Base-by-base conservation (phyloP, 2,329 filamentous ascomycete genomes). In the Pseudogymnoascus sp. region DNA sequence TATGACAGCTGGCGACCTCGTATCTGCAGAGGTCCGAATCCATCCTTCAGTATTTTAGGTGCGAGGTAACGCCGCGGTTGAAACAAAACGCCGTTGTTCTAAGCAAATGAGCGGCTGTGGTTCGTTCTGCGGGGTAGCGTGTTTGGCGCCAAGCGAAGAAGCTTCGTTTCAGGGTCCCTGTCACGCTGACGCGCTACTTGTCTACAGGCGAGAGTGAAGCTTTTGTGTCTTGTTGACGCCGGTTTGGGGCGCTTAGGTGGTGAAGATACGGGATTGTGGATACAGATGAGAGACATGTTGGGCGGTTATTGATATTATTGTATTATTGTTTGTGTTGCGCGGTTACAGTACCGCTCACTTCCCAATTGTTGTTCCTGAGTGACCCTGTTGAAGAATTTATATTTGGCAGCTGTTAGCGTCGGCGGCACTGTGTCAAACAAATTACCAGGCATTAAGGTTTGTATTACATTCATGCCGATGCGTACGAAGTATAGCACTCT, bases 361-460 rank as follows among this genome's bases (percentile, higher is more conserved):
- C 8, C 49, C 49, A 35, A 35, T 55, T 55, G 49, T 55, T 33
- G 28, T 55, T 33, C 11, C 28, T 55, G 28, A 21, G 11, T 12
- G 28, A 33, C 28, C 45, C 9, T 21, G 28, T 21, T 9, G 5
- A 12, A 28, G 23, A 5, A 18, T 35, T 33, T 55, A 55, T 55
- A 55, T 55, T 55, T 33, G 49, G 49, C 49, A 55, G n/a, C 49
- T 55, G 16, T 33, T 55, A 55, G 49, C 49, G 49, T 55, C 49
- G 49, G 49, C 49, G 49, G 49, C 49, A 33, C 49, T 55, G 28
- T 55, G 49, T 55, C 49, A 55, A 55, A 55, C 28, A 55, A 21
- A 55, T 55, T 55, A 5, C 28, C 28, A 21, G 49, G 25, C 28
- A 33, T 21, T 55, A 55, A 55, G 28, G 49, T 35, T 33, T 55